Percentiles rank a stretch among this genome's conserved stretches.
phyloP scores from a whole-genome alignment of 2,329 filamentous ascomycete species.

The Sphaerulina populicola region DNA sequence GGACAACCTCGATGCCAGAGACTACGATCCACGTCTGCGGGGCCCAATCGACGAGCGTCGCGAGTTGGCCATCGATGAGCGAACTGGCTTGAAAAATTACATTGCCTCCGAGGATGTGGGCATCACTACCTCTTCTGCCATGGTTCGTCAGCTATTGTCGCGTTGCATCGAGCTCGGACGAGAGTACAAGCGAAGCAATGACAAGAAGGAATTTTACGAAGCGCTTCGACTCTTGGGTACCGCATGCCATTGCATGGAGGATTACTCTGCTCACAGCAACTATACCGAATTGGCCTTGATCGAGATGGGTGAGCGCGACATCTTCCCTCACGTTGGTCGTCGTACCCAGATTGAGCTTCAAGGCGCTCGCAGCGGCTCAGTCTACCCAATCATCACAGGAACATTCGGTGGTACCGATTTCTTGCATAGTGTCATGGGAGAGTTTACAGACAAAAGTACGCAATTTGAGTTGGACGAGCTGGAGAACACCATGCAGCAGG shows the following conservation, averaged over 20 bases:
- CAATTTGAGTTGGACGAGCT: constrained; percentile 87
- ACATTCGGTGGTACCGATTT: constrained; percentile 95
- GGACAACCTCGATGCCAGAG: constrained; percentile 74
- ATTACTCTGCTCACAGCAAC: constrained; percentile 90
- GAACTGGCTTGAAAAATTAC: constrained; percentile 66
- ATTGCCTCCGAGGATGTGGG: constrained; percentile 74
- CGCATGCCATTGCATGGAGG: constrained; percentile 81
- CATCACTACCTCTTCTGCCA: constrained; percentile 72
- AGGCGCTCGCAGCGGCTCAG: constrained; percentile 51
- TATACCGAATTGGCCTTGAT: constrained; percentile 82
- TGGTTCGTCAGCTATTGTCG: constrained; percentile 65
- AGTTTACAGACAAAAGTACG: constrained; percentile 77
- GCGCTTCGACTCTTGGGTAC: constrained; percentile 79
- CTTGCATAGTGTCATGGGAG: constrained; percentile 59
- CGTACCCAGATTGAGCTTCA: constrained; percentile 61
- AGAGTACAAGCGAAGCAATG: constrained; percentile 56
- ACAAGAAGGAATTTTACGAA: constrained; percentile 75
- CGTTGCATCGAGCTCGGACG: constrained; percentile 73
- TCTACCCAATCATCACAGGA: constrained; percentile 80
- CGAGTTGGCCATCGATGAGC: constrained; percentile 69
- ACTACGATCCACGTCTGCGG: constrained; percentile 73
- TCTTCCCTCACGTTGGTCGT: constrained; percentile 82
- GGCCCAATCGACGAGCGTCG: constrained; percentile 63
- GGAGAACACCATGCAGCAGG: constrained; percentile 65
- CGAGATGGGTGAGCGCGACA: constrained; percentile 68